phyloP scores from a whole-genome alignment of 2,329 filamentous ascomycete genomes.

The Phaeophleospora eucalypticola region DNA sequence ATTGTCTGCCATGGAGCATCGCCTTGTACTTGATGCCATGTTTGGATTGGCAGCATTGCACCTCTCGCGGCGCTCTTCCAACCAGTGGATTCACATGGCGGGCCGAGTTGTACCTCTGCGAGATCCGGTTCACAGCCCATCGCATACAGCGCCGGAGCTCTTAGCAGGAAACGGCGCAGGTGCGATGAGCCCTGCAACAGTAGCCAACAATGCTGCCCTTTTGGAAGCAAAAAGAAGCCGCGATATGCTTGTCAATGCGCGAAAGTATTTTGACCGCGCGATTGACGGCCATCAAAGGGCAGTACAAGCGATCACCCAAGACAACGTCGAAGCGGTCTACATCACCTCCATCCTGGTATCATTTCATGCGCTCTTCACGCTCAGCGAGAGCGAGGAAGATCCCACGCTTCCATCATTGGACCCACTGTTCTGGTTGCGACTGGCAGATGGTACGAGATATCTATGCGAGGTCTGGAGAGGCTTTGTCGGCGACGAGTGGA shows the following conservation, averaged over 20 bases:
- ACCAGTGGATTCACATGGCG: constrained; percentile 15
- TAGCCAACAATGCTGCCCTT: constrained; percentile 5
- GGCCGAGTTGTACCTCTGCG: constrained; percentile 14
- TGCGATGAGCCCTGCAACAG: constrained; percentile 2
- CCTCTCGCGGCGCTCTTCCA: constrained; percentile 15
- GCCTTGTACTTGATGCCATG: constrained; percentile 24
- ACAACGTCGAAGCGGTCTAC: constrained; percentile 23
- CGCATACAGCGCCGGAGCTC: constrained; percentile 1
- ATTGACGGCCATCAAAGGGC: constrained; percentile 22
- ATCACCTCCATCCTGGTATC: constrained; percentile 22
- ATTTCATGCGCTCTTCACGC: constrained; percentile 23
- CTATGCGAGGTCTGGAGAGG: constrained; percentile 16
- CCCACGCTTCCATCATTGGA: constrained; percentile 17
- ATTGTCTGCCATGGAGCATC: constrained; percentile 23
- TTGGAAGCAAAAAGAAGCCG: constrained; percentile 10
- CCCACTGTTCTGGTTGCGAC: constrained; percentile 22
- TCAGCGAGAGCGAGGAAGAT: constrained; percentile 20
- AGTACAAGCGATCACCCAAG: constrained; percentile 13
- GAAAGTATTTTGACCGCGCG: constrained; percentile 25
- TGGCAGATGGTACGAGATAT: constrained; percentile 22
- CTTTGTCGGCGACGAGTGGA: constrained; percentile 14
- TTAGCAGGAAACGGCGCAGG: constrained; percentile 1
- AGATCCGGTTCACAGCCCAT: constrained; percentile 7
- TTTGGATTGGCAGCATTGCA: constrained; percentile 26
- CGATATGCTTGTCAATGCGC: constrained; percentile 22